Conservation (phyloP, 345 rosid species). For the Geranium rotundifolium region DNA sequence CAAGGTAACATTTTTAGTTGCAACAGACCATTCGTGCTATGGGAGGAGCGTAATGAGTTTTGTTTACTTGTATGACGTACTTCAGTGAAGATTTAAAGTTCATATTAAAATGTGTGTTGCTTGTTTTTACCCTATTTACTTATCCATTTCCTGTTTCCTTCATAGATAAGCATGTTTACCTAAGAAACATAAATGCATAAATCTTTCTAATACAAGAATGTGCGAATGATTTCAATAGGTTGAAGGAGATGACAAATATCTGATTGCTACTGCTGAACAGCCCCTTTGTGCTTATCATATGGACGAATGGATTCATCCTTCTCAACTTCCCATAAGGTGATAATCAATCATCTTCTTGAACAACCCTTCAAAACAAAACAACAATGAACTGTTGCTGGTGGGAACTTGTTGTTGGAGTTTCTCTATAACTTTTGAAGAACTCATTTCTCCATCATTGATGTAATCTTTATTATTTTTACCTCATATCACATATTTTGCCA, state of each 20-base stretch:
- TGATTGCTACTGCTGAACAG: constrained; percentile 94
- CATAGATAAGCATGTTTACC: neutral
- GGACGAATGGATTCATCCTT: constrained; percentile 91
- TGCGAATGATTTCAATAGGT: constrained; percentile 34
- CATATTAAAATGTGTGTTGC: neutral
- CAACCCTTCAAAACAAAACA: too few relatives aligned
- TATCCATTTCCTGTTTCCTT: neutral
- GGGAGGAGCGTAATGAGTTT: neutral
- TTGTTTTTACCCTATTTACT: neutral
- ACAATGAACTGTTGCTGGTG: too few relatives aligned
- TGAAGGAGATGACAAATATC: constrained; percentile 88
- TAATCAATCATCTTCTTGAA: constrained; percentile 2
- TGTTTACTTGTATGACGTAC: neutral
- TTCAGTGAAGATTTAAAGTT: neutral
- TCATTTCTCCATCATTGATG: too few relatives aligned
- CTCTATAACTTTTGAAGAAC: too few relatives aligned
- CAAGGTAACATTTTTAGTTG: constrained; percentile 38
- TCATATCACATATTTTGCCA: neutral
- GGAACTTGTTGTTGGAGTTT: too few relatives aligned
- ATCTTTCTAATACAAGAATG: neutral
- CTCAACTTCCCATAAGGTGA: constrained; percentile 69
- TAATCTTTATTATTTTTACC: constrained; percentile 2
- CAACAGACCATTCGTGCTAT: neutral
- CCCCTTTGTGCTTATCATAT: constrained; percentile 84
- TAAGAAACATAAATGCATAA: neutral